phyloP scores from a whole-genome alignment of 257 asterid genomes.

The Anisodus tanguticus region DNA sequence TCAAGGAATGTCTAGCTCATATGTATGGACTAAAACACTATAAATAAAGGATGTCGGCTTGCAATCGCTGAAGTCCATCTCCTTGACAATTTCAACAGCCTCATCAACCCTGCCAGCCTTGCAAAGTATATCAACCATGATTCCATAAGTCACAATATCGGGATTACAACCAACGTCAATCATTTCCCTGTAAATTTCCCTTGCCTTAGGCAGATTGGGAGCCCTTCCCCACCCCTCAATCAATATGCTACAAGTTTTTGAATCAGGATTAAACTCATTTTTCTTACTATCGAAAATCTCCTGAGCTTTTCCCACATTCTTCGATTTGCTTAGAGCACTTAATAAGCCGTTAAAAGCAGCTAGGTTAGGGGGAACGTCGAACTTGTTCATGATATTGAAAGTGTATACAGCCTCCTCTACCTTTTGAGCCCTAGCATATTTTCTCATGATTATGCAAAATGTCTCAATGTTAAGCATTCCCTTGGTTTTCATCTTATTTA shows the following conservation, averaged over 20 bases:
- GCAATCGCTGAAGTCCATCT: slow-evolving; percentile 82
- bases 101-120: slow-evolving; percentile 74
- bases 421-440: slow-evolving; percentile 81
- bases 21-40: slow-evolving; percentile 82
- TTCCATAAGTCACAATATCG: slow-evolving; percentile 83
- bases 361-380: slow-evolving; percentile 68
- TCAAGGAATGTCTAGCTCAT: slow-evolving; percentile 76
- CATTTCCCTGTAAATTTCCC: slow-evolving; percentile 70
- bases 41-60: slow-evolving; percentile 87
- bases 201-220: slow-evolving; percentile 78
- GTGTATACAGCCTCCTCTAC: slow-evolving; percentile 82
- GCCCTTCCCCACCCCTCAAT: slow-evolving; percentile 85
- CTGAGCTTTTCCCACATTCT: slow-evolving; percentile 91
- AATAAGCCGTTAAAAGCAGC: slow-evolving; percentile 84
- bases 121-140: slow-evolving; percentile 89
- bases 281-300: slow-evolving; percentile 73
- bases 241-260: slow-evolving; percentile 83
- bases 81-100: slow-evolving; percentile 66
- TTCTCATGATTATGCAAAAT: slow-evolving; percentile 84
- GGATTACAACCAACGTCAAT: slow-evolving; percentile 73
- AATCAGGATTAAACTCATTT: slow-evolving; percentile 72
- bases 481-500: slow-evolving; percentile 69
- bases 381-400: slow-evolving; percentile 73
- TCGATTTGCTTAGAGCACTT: slow-evolving; percentile 82
- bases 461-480: slow-evolving; percentile 80